Conservation (phyloP, 768 basidiomycete species). For the Chalciporus piperatus region DNA sequence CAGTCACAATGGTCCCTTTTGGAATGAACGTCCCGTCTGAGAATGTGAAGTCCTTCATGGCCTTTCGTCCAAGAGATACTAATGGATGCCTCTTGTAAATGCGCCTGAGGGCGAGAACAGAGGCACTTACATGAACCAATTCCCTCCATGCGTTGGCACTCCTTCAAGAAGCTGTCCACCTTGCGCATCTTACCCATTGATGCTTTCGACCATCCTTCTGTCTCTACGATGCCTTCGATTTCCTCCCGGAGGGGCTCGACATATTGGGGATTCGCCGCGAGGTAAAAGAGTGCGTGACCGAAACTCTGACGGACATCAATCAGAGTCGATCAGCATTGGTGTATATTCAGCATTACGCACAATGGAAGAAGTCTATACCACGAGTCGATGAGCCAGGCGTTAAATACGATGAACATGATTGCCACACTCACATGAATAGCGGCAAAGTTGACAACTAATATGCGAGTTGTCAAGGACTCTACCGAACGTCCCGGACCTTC, state of each 20-base stretch:
- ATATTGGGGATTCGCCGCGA: slow-evolving; percentile 34
- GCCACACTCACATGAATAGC: slow-evolving; percentile 18
- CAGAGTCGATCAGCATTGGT: slow-evolving; percentile 6
- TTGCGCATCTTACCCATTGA: slow-evolving; percentile 28
- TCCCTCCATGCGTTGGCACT: slow-evolving; percentile 29
- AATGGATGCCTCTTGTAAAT: background rate
- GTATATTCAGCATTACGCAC: slow-evolving; percentile 13
- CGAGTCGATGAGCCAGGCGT: background rate
- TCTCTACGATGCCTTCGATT: slow-evolving; percentile 23
- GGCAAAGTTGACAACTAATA: slow-evolving; percentile 14
- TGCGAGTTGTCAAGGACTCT: slow-evolving; percentile 17
- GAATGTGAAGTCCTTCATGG: slow-evolving; percentile 27
- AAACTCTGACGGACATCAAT: slow-evolving; percentile 19
- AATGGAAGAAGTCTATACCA: slow-evolving; percentile 18
- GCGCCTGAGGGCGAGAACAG: slow-evolving; percentile 15
- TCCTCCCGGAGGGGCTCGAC: slow-evolving; percentile 34
- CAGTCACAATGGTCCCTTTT: slow-evolving; percentile 19
- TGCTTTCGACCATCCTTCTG: slow-evolving; percentile 23
- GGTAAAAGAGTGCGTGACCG: slow-evolving; percentile 32
- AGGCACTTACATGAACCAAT: slow-evolving; percentile 18
- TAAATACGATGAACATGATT: background rate
- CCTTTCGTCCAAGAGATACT: slow-evolving; percentile 18
- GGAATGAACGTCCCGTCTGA: slow-evolving; percentile 37
- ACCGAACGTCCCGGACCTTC: slow-evolving; percentile 10
- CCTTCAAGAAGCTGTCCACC: slow-evolving; percentile 39